These are phyloP conservation scores for Cinnamomum micranthum DNA, from an alignment of 164 flowering plant genomes.

Conservation along the genomic window DNA sequence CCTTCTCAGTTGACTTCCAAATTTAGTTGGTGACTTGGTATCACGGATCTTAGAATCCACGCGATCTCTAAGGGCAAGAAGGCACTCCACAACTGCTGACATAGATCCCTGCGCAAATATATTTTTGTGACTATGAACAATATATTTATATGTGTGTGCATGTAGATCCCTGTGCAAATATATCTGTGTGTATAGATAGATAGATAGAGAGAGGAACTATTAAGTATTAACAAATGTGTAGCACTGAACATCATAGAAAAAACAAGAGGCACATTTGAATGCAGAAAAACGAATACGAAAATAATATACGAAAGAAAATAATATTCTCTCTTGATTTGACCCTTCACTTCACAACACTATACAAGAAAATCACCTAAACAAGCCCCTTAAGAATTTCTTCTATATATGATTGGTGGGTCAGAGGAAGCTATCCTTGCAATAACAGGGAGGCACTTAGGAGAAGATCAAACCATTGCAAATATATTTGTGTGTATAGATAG, in stretches of 20 bases:
- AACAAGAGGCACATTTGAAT: too few relatives aligned
- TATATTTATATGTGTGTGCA: too few relatives aligned
- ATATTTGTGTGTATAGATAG: too few relatives aligned
- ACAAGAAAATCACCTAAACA: too few relatives aligned
- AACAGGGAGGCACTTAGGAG: too few relatives aligned
- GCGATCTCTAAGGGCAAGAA: constrained; percentile 37
- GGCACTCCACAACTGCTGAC: constrained; percentile 56
- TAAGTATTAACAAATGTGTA: background rate
- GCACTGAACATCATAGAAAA: background rate
- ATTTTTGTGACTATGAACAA: constrained; percentile 1
- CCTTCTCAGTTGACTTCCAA: constrained; percentile 28
- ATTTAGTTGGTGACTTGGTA: constrained; percentile 10
- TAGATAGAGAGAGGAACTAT: background rate
- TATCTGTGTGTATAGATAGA: background rate
- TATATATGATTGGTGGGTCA: too few relatives aligned
- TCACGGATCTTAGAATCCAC: constrained; percentile 17
- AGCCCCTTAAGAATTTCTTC: too few relatives aligned
- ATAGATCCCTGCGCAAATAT: constrained; percentile 56
- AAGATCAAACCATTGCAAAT: too few relatives aligned
- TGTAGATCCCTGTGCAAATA: too few relatives aligned
- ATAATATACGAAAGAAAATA: background rate
- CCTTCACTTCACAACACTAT: background rate
- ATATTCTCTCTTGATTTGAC: background rate
- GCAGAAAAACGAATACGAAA: too few relatives aligned
- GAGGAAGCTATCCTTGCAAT: too few relatives aligned